Evolutionary conservation across 306 rosid species (phyloP).

Genomic region (Prunus armeniaca): DNA sequence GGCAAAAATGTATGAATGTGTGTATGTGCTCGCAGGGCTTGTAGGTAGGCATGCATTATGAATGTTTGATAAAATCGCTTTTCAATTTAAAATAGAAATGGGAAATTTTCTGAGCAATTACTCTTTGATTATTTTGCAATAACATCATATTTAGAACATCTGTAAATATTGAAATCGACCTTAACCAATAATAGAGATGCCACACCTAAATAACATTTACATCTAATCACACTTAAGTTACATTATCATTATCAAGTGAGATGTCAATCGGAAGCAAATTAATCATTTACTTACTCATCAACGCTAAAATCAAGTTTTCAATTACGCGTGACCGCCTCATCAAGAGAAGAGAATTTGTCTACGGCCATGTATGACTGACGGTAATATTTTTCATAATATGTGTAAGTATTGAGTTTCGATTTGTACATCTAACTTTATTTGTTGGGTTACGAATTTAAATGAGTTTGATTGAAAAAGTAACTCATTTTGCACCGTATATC

Average conservation of each 20-base stretch:
- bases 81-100: neutral
- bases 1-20: neutral
- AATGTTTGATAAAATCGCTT: neutral
- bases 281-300: neutral
- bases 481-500: too few relatives aligned
- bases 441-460: too few relatives aligned
- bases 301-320: too few relatives aligned
- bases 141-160: neutral
- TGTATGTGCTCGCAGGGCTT: neutral
- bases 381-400: too few relatives aligned
- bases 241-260: too few relatives aligned
- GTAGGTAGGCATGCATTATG: neutral
- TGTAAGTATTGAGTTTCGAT: too few relatives aligned
- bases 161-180: neutral
- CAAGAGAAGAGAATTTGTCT: too few relatives aligned
- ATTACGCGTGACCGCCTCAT: too few relatives aligned
- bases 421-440: too few relatives aligned
- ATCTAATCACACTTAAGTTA: neutral
- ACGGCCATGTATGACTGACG: too few relatives aligned
- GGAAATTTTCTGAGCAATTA: neutral
- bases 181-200: neutral
- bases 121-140: too few relatives aligned
- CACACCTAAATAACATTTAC: neutral
- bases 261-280: neutral
- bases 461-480: too few relatives aligned